Evolutionary conservation across 768 basidiomycete genomes (phyloP).

Genomic region (Suillus tomentosus): DNA sequence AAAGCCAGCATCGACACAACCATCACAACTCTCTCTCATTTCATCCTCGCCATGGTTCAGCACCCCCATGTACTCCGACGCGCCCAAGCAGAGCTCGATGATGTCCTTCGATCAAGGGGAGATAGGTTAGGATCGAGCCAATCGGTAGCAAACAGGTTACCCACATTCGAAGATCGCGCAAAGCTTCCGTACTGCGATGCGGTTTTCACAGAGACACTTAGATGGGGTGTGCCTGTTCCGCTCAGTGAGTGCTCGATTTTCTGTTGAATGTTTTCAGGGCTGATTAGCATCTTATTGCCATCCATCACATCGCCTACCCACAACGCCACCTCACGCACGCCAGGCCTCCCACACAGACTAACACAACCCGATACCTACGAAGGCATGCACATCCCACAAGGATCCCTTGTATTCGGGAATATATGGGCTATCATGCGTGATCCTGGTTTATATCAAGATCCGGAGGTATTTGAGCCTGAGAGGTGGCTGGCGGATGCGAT

Average conservation of each 20-base stretch:
- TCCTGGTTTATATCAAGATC: slow-evolving; percentile 43
- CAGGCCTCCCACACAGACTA: slow-evolving; percentile 65
- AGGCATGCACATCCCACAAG: slow-evolving; percentile 61
- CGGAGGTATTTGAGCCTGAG: neutral
- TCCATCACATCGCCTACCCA: neutral
- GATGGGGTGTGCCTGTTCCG: slow-evolving; percentile 62
- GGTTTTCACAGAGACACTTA: slow-evolving; percentile 53
- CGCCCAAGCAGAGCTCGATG: slow-evolving; percentile 69
- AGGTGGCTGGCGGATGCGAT: neutral
- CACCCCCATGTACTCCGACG: slow-evolving; percentile 57
- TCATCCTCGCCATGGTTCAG: slow-evolving; percentile 67
- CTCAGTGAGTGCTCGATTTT: slow-evolving; percentile 41
- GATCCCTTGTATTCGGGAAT: slow-evolving; percentile 65
- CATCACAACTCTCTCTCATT: slow-evolving; percentile 53
- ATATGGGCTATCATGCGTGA: slow-evolving; percentile 55
- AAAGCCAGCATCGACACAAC: slow-evolving; percentile 67
- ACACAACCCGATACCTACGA: slow-evolving; percentile 68
- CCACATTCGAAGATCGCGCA: slow-evolving; percentile 56
- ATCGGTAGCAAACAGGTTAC: slow-evolving; percentile 46
- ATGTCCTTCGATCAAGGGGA: slow-evolving; percentile 45
- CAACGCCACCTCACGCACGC: neutral
- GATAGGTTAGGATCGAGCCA: neutral
- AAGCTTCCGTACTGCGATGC: slow-evolving; percentile 61
- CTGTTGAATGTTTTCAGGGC: too few species aligned
- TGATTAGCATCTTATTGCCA: neutral